Percentiles rank a stretch among this genome's conserved stretches.
These are phyloP conservation scores for Lactifluus piperatus DNA, from an alignment of 768 basidiomycete species.

Conservation along the genomic window DNA sequence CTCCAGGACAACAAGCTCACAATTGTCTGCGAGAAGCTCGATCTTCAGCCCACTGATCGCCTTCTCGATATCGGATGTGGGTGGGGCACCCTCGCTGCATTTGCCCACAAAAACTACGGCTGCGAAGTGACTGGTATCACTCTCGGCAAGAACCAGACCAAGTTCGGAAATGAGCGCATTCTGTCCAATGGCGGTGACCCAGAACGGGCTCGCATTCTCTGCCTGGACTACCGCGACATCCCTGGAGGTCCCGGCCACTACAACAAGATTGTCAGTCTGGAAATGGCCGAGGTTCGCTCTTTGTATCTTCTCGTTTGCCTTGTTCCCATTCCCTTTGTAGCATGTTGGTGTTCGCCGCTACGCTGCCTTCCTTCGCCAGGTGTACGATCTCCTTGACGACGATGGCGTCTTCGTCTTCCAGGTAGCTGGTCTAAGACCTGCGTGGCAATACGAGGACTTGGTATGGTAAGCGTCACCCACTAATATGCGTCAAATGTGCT, in stretches of 20 bases:
- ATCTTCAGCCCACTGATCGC: conserved; percentile 78
- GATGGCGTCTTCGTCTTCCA: conserved; percentile 93
- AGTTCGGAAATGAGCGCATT: conserved; percentile 88
- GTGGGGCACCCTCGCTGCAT: conserved; percentile 93
- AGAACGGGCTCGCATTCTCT: conserved; percentile 80
- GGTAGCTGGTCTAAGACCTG: conserved; percentile 90
- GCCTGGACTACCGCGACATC: conserved; percentile 89
- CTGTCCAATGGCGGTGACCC: conserved; percentile 49
- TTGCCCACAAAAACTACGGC: conserved; percentile 95
- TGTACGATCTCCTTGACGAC: conserved; percentile 90
- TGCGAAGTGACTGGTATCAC: conserved; percentile 96
- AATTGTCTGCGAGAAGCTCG: conserved; percentile 89
- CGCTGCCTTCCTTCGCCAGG: conserved; percentile 76
- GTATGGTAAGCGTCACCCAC: conserved; percentile 53
- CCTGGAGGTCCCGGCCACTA: conserved; percentile 67
- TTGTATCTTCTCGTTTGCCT: not conserved
- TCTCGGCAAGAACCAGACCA: conserved; percentile 81
- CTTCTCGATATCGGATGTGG: conserved; percentile 86
- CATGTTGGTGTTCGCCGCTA: conserved; percentile 97
- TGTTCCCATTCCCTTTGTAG: conserved; percentile 28
- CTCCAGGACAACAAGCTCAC: conserved; percentile 98
- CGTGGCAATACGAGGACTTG: conserved; percentile 99
- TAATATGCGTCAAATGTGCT: not conserved
- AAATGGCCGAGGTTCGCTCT: conserved; percentile 85
- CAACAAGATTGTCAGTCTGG: conserved; percentile 90